Conservation (phyloP, 148 eudicot species). For the Fagopyrum homotropicum region DNA sequence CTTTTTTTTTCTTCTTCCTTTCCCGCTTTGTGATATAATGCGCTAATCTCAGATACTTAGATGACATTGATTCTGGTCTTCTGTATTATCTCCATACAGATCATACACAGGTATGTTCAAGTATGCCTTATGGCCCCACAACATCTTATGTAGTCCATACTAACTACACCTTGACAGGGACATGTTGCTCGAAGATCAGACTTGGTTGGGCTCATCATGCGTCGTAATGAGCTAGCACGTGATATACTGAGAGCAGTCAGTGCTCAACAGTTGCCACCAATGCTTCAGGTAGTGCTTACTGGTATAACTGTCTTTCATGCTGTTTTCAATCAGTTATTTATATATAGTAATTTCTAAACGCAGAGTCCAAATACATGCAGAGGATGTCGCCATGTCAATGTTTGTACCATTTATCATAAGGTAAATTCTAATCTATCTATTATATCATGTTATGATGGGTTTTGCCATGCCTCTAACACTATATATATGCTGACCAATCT, state of each 20-base stretch:
- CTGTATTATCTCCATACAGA: constrained; percentile 89
- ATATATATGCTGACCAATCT: not conserved
- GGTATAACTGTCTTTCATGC: not conserved
- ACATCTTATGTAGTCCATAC: constrained; percentile 6
- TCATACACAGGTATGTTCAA: constrained; percentile 63
- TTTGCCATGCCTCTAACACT: not conserved
- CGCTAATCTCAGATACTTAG: constrained; percentile 46
- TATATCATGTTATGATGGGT: not conserved
- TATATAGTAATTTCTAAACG: constrained; percentile 11
- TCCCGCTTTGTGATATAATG: constrained; percentile 8
- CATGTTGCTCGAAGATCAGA: constrained; percentile 61
- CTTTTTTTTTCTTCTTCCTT: not conserved
- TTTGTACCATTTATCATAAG: constrained; percentile 85
- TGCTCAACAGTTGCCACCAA: constrained; percentile 82
- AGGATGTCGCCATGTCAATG: constrained; percentile 81
- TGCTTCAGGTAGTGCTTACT: constrained; percentile 55
- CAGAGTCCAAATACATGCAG: constrained; percentile 78
- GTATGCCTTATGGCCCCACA: constrained; percentile 3
- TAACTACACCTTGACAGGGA: constrained; percentile 42
- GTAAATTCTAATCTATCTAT: constrained; percentile 24
- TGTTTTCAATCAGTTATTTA: constrained; percentile 10
- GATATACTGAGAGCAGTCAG: constrained; percentile 68
- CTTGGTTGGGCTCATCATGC: constrained; percentile 89
- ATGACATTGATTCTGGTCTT: constrained; percentile 71
- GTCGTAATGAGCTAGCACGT: constrained; percentile 95